A percentile compares a stretch with the other conserved stretches of the same genome.
Evolutionary conservation across 805 yeast genomes (phyloP).

Genomic region (Metschnikowia bowlesiae): DNA sequence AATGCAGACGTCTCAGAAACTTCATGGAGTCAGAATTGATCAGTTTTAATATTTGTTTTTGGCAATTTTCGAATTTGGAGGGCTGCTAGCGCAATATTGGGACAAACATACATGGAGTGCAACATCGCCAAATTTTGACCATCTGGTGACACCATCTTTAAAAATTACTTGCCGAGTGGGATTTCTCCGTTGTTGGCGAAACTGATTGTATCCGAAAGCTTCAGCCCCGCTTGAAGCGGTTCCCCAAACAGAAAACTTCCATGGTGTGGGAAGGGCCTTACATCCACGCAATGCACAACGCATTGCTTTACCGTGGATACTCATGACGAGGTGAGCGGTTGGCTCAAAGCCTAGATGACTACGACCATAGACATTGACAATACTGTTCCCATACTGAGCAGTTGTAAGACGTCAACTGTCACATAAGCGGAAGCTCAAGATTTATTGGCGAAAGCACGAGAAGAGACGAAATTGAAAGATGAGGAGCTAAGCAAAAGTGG

Average conservation of each 20-base stretch:
- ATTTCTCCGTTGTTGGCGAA: not conserved
- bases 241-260: too few relatives aligned
- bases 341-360: slow-evolving; percentile 93
- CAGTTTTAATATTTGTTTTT: too few relatives aligned
- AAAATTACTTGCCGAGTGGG: not conserved
- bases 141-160: not conserved
- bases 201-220: too few relatives aligned
- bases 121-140: not conserved
- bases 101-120: not conserved
- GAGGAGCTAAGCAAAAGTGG: slow-evolving; percentile 44
- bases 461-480: slow-evolving; percentile 57
- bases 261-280: slow-evolving; percentile 83
- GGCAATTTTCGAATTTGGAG: not conserved
- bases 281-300: slow-evolving; percentile 95
- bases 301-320: slow-evolving; percentile 95
- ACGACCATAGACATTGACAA: slow-evolving; percentile 97
- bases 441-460: slow-evolving; percentile 75
- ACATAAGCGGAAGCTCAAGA: slow-evolving; percentile 84
- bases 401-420: slow-evolving; percentile 94
- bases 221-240: too few relatives aligned
- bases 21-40: not conserved
- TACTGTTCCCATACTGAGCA: slow-evolving; percentile 81
- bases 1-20: not conserved
- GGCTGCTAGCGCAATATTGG: not conserved
- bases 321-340: slow-evolving; percentile 83